Conservation (phyloP, 495 filamentous ascomycete genomes). For the Paragyromitra xinjiangensis region DNA sequence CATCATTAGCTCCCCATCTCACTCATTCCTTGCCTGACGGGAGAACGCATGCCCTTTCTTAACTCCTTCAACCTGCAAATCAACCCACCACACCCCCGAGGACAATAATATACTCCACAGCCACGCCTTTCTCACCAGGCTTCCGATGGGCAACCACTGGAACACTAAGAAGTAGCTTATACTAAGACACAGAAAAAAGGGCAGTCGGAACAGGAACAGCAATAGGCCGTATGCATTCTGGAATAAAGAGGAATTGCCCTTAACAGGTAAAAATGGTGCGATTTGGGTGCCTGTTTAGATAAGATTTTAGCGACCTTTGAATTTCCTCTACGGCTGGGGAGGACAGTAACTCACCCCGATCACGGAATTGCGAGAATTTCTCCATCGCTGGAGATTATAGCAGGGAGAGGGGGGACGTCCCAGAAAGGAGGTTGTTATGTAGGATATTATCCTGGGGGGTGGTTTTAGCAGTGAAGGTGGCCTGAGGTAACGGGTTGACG, state of each 20-base stretch:
- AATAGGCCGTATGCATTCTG: conserved; percentile 71
- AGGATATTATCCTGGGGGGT: neutral
- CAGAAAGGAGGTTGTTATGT: conserved; percentile 10
- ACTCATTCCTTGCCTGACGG: neutral
- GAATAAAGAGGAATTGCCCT: conserved; percentile 67
- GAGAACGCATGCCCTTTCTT: conserved; percentile 72
- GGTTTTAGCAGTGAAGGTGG: conserved; percentile 8
- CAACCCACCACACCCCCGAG: conserved; percentile 96
- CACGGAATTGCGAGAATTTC: conserved; percentile 95
- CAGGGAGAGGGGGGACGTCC: neutral
- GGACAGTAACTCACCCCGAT: conserved; percentile 72
- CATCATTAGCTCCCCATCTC: neutral
- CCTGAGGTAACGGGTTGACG: conserved; percentile 18
- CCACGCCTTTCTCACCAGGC: conserved; percentile 77
- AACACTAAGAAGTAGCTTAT: conserved; percentile 79
- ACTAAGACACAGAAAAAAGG: conserved; percentile 74
- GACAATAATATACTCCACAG: conserved; percentile 86
- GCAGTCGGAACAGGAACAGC: conserved; percentile 82
- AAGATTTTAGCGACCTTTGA: conserved; percentile 30
- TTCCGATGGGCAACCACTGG: conserved; percentile 86
- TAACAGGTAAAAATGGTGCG: conserved; percentile 88
- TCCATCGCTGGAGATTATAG: conserved; percentile 70
- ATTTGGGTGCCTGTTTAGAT: conserved; percentile 81
- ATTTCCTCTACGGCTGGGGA: neutral
- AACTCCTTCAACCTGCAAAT: conserved; percentile 94